Percentiles rank a stretch among this genome's conserved stretches.
Conservation (phyloP, 257 asterid genomes). For the Capsicum chinense region DNA sequence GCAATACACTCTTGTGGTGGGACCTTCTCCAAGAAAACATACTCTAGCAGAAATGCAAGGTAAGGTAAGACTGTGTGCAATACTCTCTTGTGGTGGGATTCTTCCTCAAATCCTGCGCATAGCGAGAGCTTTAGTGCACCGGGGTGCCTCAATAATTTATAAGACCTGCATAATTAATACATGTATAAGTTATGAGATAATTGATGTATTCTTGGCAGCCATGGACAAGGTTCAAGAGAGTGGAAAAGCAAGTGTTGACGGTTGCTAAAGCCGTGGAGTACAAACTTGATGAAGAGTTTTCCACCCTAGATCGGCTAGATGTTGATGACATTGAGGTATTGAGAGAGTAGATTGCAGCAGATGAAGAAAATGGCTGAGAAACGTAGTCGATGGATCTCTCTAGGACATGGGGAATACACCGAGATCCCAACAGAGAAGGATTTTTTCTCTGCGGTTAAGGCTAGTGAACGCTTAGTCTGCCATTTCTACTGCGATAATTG, state of each 20-base stretch:
- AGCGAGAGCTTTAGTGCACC: too few relatives aligned
- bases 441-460: slow-evolving; percentile 83
- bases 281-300: slow-evolving; percentile 87
- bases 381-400: slow-evolving; percentile 81
- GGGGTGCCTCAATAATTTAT: too few relatives aligned
- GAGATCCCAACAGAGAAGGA: slow-evolving; percentile 94
- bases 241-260: slow-evolving; percentile 88
- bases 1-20: too few relatives aligned
- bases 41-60: too few relatives aligned
- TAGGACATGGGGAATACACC: slow-evolving; percentile 94
- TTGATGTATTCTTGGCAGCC: too few relatives aligned
- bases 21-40: too few relatives aligned
- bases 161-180: too few relatives aligned
- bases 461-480: slow-evolving; percentile 97
- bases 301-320: slow-evolving; percentile 83
- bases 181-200: too few relatives aligned
- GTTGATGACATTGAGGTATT: slow-evolving; percentile 78
- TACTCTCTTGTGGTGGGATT: too few relatives aligned
- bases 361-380: slow-evolving; percentile 99
- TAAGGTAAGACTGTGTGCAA: too few relatives aligned
- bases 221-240: slow-evolving; percentile 36
- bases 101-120: too few relatives aligned
- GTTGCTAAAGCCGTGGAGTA: slow-evolving; percentile 97
- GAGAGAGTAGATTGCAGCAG: slow-evolving; percentile 92
- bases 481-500: slow-evolving; percentile 98